Conservation (phyloP, 148 eudicot genomes). For the Chenopodium formosanum region DNA sequence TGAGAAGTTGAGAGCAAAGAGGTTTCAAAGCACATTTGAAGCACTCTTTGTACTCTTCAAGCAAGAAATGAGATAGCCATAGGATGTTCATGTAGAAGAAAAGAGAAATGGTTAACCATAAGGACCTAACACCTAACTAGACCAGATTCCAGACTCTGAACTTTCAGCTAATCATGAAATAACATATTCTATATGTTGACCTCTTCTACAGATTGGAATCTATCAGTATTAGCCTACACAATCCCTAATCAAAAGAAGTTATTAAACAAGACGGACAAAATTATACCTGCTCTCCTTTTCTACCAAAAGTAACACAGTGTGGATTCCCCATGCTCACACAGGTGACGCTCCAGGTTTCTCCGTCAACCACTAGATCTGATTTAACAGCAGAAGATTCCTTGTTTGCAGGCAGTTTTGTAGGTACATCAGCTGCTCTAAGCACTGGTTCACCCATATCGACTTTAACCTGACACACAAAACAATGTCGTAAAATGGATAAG, state of each 20-base stretch:
- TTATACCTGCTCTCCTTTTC: constrained; percentile 63
- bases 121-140: not conserved
- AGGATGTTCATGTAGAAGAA: constrained; percentile 5
- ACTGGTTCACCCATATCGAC: constrained; percentile 98
- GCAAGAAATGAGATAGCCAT: not conserved
- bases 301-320: constrained; percentile 85
- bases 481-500: not conserved
- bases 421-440: constrained; percentile 71
- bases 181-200: not conserved
- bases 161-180: not conserved
- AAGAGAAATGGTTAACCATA: not conserved
- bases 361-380: constrained; percentile 71
- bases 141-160: not conserved
- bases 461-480: constrained; percentile 55
- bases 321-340: constrained; percentile 99
- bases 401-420: constrained; percentile 73
- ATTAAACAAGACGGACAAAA: not conserved
- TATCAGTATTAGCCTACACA: not conserved
- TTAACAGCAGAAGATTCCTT: constrained; percentile 67
- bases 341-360: constrained; percentile 74
- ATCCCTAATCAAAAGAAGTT: not conserved
- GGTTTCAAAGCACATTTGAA: not conserved
- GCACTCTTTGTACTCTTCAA: not conserved
- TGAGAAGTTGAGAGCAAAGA: not conserved
- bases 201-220: not conserved